Conservation (phyloP, 2,329 filamentous ascomycete species). For the Cladosporium phlei region DNA sequence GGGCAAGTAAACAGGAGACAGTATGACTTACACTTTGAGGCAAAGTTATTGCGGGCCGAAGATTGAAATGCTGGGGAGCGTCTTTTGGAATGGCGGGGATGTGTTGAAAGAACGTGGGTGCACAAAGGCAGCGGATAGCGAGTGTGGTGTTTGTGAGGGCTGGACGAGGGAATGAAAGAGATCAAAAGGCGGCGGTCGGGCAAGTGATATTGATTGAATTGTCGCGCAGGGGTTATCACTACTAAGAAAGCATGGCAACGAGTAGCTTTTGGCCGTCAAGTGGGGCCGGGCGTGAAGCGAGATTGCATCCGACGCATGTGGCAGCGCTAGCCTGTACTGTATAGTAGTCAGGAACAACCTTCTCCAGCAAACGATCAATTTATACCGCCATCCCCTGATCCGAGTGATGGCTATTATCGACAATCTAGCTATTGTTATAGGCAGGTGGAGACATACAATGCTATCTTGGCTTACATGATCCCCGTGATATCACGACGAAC, state of each 20-base stretch:
- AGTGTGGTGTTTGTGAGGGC: not conserved
- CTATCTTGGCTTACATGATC: not conserved
- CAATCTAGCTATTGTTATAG: not conserved
- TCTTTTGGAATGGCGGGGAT: slow-evolving; percentile 2
- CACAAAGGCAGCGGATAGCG: slow-evolving; percentile 9
- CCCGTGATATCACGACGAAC: not conserved
- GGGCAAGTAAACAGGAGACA: not conserved
- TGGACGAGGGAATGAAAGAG: not conserved
- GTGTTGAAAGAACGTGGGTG: slow-evolving; percentile 8
- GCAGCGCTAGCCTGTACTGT: not conserved
- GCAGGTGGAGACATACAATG: too few species aligned
- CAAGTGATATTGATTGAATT: slow-evolving; percentile 4
- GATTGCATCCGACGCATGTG: not conserved
- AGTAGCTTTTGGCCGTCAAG: not conserved
- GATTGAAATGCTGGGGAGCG: slow-evolving; percentile 2
- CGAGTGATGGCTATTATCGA: not conserved
- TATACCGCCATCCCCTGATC: not conserved
- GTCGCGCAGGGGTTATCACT: slow-evolving; percentile 1
- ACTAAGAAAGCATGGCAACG: not conserved
- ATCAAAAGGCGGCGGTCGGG: not conserved
- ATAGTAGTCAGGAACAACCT: not conserved
- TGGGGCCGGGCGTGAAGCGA: slow-evolving; percentile 6
- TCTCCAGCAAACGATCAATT: not conserved
- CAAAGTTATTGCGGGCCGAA: not conserved
- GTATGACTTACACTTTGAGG: not conserved